Evolutionary conservation across 768 basidiomycete genomes (phyloP).

Genomic region (Xerocomus potaroensis): DNA sequence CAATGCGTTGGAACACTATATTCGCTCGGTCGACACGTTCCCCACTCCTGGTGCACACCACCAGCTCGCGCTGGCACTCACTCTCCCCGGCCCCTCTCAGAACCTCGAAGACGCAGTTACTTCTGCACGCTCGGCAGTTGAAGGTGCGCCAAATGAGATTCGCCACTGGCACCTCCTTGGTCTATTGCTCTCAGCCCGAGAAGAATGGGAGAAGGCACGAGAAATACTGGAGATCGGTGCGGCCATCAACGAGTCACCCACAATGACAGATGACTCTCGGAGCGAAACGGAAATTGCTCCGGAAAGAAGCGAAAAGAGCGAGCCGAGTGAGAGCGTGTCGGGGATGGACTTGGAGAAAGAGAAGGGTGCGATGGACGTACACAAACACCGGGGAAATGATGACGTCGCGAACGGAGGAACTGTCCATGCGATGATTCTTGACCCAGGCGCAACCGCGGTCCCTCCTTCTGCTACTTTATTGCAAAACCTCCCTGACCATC

Average conservation of each 20-base stretch:
- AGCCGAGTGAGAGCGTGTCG: background rate
- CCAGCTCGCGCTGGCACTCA: slow-evolving; percentile 74
- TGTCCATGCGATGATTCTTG: slow-evolving; percentile 28
- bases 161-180: slow-evolving; percentile 92
- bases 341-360: slow-evolving; percentile 13
- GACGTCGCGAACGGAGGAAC: background rate
- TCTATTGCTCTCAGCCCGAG: slow-evolving; percentile 69
- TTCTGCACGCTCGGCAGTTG: slow-evolving; percentile 68
- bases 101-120: slow-evolving; percentile 65
- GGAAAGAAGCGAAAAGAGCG: slow-evolving; percentile 9
- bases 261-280: slow-evolving; percentile 32
- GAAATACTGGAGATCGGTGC: slow-evolving; percentile 79
- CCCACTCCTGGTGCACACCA: slow-evolving; percentile 62
- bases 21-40: slow-evolving; percentile 42
- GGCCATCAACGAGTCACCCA: slow-evolving; percentile 43
- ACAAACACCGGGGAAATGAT: background rate
- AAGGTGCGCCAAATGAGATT: slow-evolving; percentile 56
- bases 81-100: slow-evolving; percentile 58
- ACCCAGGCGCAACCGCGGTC: slow-evolving; percentile 25
- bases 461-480: slow-evolving; percentile 44
- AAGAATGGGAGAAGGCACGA: slow-evolving; percentile 74
- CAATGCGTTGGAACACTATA: slow-evolving; percentile 49
- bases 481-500: slow-evolving; percentile 43
- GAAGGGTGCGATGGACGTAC: background rate
- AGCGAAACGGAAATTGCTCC: slow-evolving; percentile 21